A percentile compares a stretch with the other conserved stretches of the same genome.
Evolutionary conservation across 2,329 filamentous ascomycete species (phyloP).

Genomic region (Ceratocystis alfenasii): DNA sequence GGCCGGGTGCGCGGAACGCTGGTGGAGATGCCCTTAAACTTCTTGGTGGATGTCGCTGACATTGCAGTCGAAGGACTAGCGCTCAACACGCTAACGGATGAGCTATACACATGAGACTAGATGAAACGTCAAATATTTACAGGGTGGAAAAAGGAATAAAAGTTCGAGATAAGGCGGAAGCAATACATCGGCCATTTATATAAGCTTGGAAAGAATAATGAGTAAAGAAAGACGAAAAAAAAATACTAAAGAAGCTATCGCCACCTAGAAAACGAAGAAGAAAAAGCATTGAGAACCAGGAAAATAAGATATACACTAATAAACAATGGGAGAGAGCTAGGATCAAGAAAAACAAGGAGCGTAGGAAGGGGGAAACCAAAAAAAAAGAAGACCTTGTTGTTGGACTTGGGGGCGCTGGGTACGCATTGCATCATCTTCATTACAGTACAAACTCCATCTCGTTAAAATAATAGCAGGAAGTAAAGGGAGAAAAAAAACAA

Average conservation of each 20-base stretch:
- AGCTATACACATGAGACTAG: slow-evolving; percentile 49
- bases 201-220: too few relatives aligned
- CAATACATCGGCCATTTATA: background rate
- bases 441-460: slow-evolving; percentile 1
- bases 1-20: slow-evolving; percentile 55
- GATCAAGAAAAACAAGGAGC: too few relatives aligned
- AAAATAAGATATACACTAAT: too few relatives aligned
- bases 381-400: background rate
- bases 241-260: too few relatives aligned
- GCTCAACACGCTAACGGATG: slow-evolving; percentile 59
- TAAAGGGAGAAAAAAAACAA: slow-evolving; percentile 14
- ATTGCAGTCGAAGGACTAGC: slow-evolving; percentile 71
- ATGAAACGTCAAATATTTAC: background rate
- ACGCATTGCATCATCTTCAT: background rate
- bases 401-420: too few relatives aligned
- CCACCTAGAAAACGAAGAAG: too few relatives aligned
- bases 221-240: too few relatives aligned
- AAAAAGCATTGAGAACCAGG: too few relatives aligned
- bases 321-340: too few relatives aligned
- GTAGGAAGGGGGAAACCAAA: background rate
- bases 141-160: background rate
- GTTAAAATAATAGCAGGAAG: slow-evolving; percentile 18
- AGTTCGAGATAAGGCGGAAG: background rate
- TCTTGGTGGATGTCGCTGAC: slow-evolving; percentile 69
- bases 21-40: slow-evolving; percentile 84